Evolutionary conservation across 768 basidiomycete genomes (phyloP).

Genomic region (Baorangia bicolor): DNA sequence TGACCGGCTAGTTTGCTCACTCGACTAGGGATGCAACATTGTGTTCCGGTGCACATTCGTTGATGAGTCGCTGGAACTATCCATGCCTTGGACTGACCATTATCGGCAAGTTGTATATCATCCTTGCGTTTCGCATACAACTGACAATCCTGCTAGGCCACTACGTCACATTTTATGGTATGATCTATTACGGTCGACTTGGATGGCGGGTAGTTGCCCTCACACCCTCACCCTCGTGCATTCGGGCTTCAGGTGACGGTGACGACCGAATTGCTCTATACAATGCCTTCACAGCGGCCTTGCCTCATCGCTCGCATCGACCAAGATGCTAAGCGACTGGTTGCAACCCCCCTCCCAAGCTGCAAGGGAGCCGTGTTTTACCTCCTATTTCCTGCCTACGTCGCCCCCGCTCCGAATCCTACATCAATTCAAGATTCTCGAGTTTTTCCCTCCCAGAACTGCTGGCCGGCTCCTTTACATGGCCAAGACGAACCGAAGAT

Average conservation of each 20-base stretch:
- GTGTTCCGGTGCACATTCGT: too few species aligned
- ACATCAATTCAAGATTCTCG: not conserved
- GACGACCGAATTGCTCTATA: not conserved
- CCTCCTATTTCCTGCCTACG: not conserved
- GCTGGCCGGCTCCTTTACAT: not conserved
- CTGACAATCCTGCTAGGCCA: not conserved
- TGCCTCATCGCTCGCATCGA: not conserved
- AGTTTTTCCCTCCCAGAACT: not conserved
- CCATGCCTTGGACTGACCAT: not conserved
- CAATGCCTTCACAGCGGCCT: not conserved
- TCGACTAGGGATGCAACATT: not conserved
- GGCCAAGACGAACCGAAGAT: not conserved
- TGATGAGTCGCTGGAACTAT: not conserved
- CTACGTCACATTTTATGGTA: not conserved
- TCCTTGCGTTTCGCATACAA: too few species aligned
- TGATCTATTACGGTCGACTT: not conserved
- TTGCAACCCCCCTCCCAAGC: not conserved
- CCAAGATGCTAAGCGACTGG: not conserved
- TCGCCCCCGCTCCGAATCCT: not conserved
- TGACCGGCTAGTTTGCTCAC: not conserved
- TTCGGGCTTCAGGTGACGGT: not conserved
- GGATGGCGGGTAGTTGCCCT: not conserved
- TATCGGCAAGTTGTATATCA: not conserved
- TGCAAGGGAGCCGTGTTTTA: not conserved
- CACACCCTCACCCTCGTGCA: not conserved